Base-by-base conservation (phyloP, 345 rosid species). In the Mallotus nudiflorus region DNA sequence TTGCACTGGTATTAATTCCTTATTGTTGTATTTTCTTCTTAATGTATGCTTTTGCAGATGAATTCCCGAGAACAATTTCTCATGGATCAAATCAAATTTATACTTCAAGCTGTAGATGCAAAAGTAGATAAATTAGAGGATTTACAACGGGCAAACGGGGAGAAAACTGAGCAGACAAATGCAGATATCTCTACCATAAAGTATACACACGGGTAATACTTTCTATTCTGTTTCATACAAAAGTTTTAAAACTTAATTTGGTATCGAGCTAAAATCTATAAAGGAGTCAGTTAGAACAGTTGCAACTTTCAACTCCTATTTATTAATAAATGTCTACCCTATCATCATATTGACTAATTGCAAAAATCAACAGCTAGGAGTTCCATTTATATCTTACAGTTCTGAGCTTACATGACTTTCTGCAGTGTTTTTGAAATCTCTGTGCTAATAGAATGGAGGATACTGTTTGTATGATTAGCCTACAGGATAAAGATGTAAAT, bases 121-220 rank as follows among this genome's bases (percentile, higher is more conserved):
- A 64, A 64, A 25, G 69, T 64, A 62, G 75, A 55, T 3, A 56
- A 48, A 19, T 54, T 54, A 8, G 75, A 72, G 31, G 55, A 55
- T 35, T 24, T 54, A 37, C 75, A 55, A 39, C 46, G 37, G 48
- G 46, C 29, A 22, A 53, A 56, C 12, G 25, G 62, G 66, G 68
- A 53, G n/a, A 72, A 64, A 45, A n/a, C 31, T 27, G 24, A 35
- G 53, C 63, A 52, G 69, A 19, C 53, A 28, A 42, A 63, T 62
- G 42, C n/a, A 62, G 14, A 19, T 62, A 54, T 44, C 5, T 61
- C 68, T 18, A 12, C n/a, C 28, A 54, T 10, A 40, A 58, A 29
- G 28, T 53, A 71, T 44, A 8, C 62, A 65, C 2, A 56, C 19
- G n/a, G 69, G 75, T 62, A 63, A 62, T 15, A 11, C 1, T 22